A percentile compares a stretch with the other conserved stretches of the same genome.
These are phyloP conservation scores for Leptographium lundbergii DNA, from an alignment of 2,329 filamentous ascomycete species.

Conservation along the genomic window DNA sequence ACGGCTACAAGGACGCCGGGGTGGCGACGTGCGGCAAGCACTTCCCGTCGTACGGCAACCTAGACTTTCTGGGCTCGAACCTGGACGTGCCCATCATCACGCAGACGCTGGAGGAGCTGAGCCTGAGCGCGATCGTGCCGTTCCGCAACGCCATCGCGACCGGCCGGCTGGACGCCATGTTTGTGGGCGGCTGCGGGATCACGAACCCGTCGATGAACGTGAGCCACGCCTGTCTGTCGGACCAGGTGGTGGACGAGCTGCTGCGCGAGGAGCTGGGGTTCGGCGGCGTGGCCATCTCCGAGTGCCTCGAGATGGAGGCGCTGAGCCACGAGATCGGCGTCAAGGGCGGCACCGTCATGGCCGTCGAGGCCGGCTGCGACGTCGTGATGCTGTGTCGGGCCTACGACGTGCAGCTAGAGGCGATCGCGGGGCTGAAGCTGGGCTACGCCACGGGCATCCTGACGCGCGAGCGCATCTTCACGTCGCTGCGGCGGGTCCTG, in stretches of 20 bases:
- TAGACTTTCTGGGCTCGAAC: conserved; percentile 85
- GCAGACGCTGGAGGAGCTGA: conserved; percentile 83
- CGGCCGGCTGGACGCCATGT: conserved; percentile 78
- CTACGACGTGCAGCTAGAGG: conserved; percentile 80
- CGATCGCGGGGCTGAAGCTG: conserved; percentile 77
- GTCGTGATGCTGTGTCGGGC: conserved; percentile 79
- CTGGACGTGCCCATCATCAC: conserved; percentile 92
- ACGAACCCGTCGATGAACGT: conserved; percentile 85
- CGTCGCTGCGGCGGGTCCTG: conserved; percentile 68
- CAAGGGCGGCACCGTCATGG: conserved; percentile 93
- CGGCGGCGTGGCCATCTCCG: conserved; percentile 83
- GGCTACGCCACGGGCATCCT: conserved; percentile 88
- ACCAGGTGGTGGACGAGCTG: conserved; percentile 85
- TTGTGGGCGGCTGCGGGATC: conserved; percentile 89
- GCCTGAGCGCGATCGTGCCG: conserved; percentile 79
- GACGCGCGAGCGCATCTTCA: conserved; percentile 62
- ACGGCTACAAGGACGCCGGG: conserved; percentile 84
- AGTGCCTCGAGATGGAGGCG: conserved; percentile 94
- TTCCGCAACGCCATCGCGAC: conserved; percentile 82
- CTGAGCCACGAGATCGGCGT: conserved; percentile 95
- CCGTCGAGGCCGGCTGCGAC: conserved; percentile 91
- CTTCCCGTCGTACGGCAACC: conserved; percentile 89
- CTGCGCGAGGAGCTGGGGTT: conserved; percentile 83
- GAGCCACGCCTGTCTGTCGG: conserved; percentile 85
- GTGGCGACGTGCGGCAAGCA: conserved; percentile 88